phyloP scores from a whole-genome alignment of 2,329 filamentous ascomycete species.

The Huntiella omanensis region DNA sequence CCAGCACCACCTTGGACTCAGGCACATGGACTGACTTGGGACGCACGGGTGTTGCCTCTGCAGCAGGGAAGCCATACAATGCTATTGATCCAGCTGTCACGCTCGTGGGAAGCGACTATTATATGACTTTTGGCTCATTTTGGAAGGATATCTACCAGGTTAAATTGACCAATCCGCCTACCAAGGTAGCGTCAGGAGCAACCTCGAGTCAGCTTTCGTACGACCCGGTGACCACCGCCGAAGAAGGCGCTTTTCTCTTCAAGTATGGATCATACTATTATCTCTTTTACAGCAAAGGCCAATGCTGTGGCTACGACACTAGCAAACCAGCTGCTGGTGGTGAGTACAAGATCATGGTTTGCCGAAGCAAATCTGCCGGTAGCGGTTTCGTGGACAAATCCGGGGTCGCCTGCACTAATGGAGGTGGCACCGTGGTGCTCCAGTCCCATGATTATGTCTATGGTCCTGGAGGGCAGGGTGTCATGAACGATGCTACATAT shows the following conservation, averaged over 20 bases:
- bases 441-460: conserved; percentile 41
- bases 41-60: conserved; percentile 29
- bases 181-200: conserved; percentile 13
- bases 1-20: conserved; percentile 26
- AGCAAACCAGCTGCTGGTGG: conserved; percentile 30
- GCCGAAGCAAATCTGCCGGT: conserved; percentile 32
- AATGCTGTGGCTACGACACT: conserved; percentile 41
- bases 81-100: conserved; percentile 41
- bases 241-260: conserved; percentile 39
- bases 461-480: conserved; percentile 42
- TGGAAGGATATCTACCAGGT: conserved; percentile 47
- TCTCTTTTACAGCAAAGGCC: conserved; percentile 42
- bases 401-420: conserved; percentile 34
- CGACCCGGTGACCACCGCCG: conserved; percentile 30
- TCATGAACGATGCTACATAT: conserved; percentile 17
- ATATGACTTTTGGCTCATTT: conserved; percentile 48
- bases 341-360: conserved; percentile 51
- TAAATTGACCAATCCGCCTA: conserved; percentile 22
- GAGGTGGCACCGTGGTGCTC: conserved; percentile 44
- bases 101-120: conserved; percentile 21
- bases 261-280: conserved; percentile 40
- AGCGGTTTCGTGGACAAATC: conserved; percentile 37
- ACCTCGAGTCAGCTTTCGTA: conserved; percentile 29
- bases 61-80: conserved; percentile 29
- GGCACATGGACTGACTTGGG: conserved; percentile 43